Evolutionary conservation across 78 protist genomes (phyloP).

Genomic region (Dictyostelium firmibasis): DNA sequence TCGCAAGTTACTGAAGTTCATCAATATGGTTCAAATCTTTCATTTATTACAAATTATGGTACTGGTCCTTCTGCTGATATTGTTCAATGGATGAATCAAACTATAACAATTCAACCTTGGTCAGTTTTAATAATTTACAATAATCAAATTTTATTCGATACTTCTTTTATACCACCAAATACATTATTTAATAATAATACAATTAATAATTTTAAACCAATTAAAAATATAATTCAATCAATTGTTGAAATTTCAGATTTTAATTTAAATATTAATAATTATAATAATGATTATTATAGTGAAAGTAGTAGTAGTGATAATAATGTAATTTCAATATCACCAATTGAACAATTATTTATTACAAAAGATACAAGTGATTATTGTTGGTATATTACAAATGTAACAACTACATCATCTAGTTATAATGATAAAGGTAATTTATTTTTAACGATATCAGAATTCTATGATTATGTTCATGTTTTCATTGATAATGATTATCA

Average conservation of each 20-base stretch:
- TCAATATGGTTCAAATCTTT: neutral
- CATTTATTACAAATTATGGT: neutral
- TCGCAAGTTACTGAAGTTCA: neutral
- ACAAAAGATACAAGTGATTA: conserved; percentile 35
- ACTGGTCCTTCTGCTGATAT: neutral
- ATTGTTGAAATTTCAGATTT: neutral
- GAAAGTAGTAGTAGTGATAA: neutral
- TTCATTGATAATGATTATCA: conserved; percentile 4
- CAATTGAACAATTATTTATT: conserved; percentile 15
- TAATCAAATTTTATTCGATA: neutral
- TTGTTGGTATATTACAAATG: conserved; percentile 20
- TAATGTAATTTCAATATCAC: neutral
- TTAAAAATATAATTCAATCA: neutral
- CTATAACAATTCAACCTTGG: neutral
- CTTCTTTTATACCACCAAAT: neutral
- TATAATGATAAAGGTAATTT: neutral
- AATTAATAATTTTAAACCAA: neutral
- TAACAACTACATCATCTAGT: neutral
- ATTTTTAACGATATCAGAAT: neutral
- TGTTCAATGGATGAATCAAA: neutral
- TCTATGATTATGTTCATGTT: neutral
- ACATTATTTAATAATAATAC: neutral
- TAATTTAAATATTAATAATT: neutral
- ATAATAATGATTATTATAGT: neutral
- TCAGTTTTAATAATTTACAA: conserved; percentile 28